phyloP scores from a whole-genome alignment of 345 rosid genomes.

The Sapria himalayana region DNA sequence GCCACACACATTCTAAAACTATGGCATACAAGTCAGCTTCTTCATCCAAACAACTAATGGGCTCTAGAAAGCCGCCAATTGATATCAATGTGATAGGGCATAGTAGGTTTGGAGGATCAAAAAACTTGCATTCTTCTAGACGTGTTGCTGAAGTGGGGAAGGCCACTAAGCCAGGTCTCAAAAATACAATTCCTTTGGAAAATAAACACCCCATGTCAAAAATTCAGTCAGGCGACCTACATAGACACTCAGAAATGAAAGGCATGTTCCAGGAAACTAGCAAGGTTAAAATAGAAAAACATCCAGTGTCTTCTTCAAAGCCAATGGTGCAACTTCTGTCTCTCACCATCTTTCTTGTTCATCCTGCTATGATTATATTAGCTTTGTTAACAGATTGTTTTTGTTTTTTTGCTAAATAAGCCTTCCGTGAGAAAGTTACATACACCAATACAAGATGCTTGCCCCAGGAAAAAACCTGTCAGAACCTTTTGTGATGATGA shows the following conservation, averaged over 20 bases:
- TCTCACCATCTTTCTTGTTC: neutral
- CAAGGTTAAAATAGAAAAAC: conserved; percentile 23
- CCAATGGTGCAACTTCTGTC: conserved; percentile 21
- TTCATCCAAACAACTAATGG: conserved; percentile 14
- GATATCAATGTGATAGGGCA: conserved; percentile 29
- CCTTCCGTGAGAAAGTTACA: conserved; percentile 24
- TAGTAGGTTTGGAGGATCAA: conserved; percentile 28
- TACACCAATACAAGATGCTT: conserved; percentile 16
- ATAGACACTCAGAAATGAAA: conserved; percentile 28
- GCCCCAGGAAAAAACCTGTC: conserved; percentile 32
- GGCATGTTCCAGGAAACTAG: conserved; percentile 19
- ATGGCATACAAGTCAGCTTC: conserved; percentile 21
- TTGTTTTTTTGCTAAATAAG: conserved; percentile 22
- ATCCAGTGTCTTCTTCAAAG: conserved; percentile 17
- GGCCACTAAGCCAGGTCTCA: conserved; percentile 15
- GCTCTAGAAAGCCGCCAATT: conserved; percentile 31
- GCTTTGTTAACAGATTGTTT: no score
- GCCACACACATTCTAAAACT: conserved; percentile 19
- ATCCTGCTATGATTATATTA: no score
- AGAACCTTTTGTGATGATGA: conserved; percentile 18
- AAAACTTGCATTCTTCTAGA: conserved; percentile 20
- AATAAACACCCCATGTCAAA: conserved; percentile 28
- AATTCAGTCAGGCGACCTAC: conserved; percentile 22
- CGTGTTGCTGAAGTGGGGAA: conserved; percentile 16
- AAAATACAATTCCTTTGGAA: conserved; percentile 13